Base-by-base conservation (phyloP, 164 flowering plant genomes). In the Tetrastigma voinierianum region DNA sequence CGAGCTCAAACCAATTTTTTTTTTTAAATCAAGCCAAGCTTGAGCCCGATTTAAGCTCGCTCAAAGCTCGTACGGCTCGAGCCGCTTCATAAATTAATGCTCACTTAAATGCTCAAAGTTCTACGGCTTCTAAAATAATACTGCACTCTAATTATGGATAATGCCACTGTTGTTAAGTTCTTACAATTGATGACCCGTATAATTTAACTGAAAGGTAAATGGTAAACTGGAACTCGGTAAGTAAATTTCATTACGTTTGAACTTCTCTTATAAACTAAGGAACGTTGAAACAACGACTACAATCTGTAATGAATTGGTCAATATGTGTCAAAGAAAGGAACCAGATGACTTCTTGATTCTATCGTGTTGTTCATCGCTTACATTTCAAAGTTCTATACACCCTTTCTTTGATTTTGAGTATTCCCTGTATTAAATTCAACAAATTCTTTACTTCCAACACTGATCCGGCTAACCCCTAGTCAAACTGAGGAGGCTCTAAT, bases 271-370 rank as follows among this genome's bases (percentile, higher is more conserved):
- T 0, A n/a, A 70, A 1, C 1, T 73, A n/a, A n/a, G n/a, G n/a
- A n/a, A n/a, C n/a, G n/a, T n/a, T n/a, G n/a, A n/a, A n/a, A 54
- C 40, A 49, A 0, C 57, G 5, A 19, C n/a, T n/a, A n/a, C n/a
- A n/a, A n/a, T 95, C 64, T 84, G 86, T 69, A 3, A 54, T 0
- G 70, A 79, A 5, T 54, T 95, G 69, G 66, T 82, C n/a, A 15
- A 51, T 1, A 86, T 89, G 96, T 92, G 97, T 57, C 1, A 4
- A 78, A 77, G 46, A 85, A 68, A 97, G 98, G 65, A 88, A n/a
- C 92, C 93, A 97, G 92, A 82, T 67, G 77, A 1, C 0, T 47
- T n/a, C n/a, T 57, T 9, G 19, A 32, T 16, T 19, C 18, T 18
- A 10, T 20, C 24, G 23, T 4, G 13, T 43, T 19, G 0, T 67